Conservation (phyloP, 768 basidiomycete species). For the Suillus variegatus region DNA sequence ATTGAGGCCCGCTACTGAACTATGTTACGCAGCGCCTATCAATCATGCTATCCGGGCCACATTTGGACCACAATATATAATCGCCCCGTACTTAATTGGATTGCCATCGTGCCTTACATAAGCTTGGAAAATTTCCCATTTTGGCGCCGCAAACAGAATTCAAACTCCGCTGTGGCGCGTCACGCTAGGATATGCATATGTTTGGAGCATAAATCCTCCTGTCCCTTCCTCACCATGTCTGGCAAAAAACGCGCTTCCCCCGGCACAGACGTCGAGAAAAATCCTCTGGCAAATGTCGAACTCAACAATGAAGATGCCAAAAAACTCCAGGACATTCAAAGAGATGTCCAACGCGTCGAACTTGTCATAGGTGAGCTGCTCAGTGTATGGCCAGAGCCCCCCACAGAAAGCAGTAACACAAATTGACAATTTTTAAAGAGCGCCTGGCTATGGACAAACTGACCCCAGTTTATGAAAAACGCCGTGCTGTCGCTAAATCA, state of each 20-base stretch:
- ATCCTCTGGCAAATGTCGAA: slow-evolving; percentile 64
- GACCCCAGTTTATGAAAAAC: slow-evolving; percentile 65
- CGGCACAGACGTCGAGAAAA: slow-evolving; percentile 76
- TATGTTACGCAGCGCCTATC: neutral
- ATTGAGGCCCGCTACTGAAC: slow-evolving; percentile 38
- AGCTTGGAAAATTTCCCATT: slow-evolving; percentile 4
- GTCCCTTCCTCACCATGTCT: slow-evolving; percentile 28
- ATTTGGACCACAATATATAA: slow-evolving; percentile 5
- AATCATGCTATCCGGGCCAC: slow-evolving; percentile 15
- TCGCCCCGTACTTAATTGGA: neutral
- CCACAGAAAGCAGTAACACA: slow-evolving; percentile 8
- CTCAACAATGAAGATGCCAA: slow-evolving; percentile 71
- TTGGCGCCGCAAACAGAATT: neutral
- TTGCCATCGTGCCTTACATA: neutral
- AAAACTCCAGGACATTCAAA: slow-evolving; percentile 65
- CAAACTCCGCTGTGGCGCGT: slow-evolving; percentile 8
- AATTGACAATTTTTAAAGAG: slow-evolving; percentile 43
- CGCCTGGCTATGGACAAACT: slow-evolving; percentile 60
- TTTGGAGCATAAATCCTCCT: slow-evolving; percentile 1
- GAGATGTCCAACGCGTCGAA: slow-evolving; percentile 70
- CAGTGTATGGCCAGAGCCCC: neutral
- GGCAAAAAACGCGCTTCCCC: slow-evolving; percentile 77
- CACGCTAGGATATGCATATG: neutral
- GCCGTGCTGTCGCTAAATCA: slow-evolving; percentile 62
- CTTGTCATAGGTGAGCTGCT: slow-evolving; percentile 64